Base-by-base conservation (phyloP, 208 protist genomes). In the Leishmania lainsoni region DNA sequence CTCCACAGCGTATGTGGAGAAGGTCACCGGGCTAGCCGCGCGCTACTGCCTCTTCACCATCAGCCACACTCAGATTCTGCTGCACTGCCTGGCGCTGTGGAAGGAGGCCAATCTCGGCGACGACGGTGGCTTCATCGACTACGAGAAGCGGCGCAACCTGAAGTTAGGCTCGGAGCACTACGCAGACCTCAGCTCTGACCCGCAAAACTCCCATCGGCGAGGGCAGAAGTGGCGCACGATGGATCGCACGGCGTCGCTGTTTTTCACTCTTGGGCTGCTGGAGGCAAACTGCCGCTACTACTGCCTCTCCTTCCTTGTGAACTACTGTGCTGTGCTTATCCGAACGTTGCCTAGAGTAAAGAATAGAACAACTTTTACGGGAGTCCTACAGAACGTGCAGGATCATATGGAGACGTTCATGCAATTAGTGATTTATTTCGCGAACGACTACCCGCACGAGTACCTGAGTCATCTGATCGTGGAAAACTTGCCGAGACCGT, bases 1-100 rank as follows among this genome's bases (percentile, higher is more conserved):
- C 54, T 42, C 35, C n/a, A 59, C 73, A 29, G 48, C 14, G 48
- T 3, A 76, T 20, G 12, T 48, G 73, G 45, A 76, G 70, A 81
- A 86, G 73, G 69, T 73, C 17, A 79, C 61, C 65, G 58, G 65
- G 63, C 66, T 86, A 0, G 83, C 59, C 45, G 74, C 75, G 72
- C 74, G 80, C 68, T 86, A 86, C 83, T 86, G 76, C 66, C 22
- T 69, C 73, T 79, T 83, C 39, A 71, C 80, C 51, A 79, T 79
- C 78, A 79, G 26, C n/a, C 83, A 86, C 83, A 86, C 74, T 0
- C 83, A 86, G 73, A 59, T 79, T 5, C 58, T 86, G 39, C 77
- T 81, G 39, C 83, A 86, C 83, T 73, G 80, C 52, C 76, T 86
- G 35, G 70, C 63, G 29, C 56, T 86, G 32, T 78, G 76, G 56